Evolutionary conservation across 768 basidiomycete genomes (phyloP), one percentile per base, ranked within the genome.

Genomic region (Pulveroboletus sp.): DNA sequence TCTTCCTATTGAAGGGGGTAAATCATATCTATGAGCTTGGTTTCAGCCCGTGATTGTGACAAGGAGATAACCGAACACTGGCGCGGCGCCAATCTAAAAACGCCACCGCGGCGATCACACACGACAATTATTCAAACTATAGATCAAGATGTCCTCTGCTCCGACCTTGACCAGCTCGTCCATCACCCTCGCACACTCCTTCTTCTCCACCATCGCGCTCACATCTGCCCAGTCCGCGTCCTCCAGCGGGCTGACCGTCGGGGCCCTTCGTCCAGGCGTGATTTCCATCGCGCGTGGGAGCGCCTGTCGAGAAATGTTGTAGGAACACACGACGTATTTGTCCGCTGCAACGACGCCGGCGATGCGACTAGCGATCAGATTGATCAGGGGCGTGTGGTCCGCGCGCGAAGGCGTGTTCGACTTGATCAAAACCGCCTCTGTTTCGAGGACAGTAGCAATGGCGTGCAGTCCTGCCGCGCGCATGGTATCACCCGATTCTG

Each of bases 401-500:
- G 83, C 76, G 53, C 84, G 78, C 55, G 87, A 89, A 0, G 77
- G 74, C 16, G 71, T 69, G 44, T 73, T 76, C 1, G 89, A 91
- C 54, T 83, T 88, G 76, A 99, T 96, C 30, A 99, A 82, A 45
- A 97, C 90, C 11, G 95, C 94, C 71, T 99, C 88, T 1, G 86
- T 82, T 34, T 84, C 68, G 47, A 99, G 79, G 11, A 99, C 66
- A 10, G 93, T 97, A 13, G 85, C 87, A 61, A 99, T 97, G 34
- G 95, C 83, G 66, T 89, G 89, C 47, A 98, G 76, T 31, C 95
- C 96, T 1, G 94, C 94, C 22, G 95, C 96, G 29, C 95, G 90
- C 96, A 99, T 99, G 8, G 96, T 99, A 62, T 99, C 96, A 36
- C 96, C 96, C 16, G 95, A 99, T 72, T 98, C 95, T 94, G 64